These are phyloP conservation scores for Castanea mollissima DNA, from an alignment of 306 rosid species.

Conservation along the genomic window DNA sequence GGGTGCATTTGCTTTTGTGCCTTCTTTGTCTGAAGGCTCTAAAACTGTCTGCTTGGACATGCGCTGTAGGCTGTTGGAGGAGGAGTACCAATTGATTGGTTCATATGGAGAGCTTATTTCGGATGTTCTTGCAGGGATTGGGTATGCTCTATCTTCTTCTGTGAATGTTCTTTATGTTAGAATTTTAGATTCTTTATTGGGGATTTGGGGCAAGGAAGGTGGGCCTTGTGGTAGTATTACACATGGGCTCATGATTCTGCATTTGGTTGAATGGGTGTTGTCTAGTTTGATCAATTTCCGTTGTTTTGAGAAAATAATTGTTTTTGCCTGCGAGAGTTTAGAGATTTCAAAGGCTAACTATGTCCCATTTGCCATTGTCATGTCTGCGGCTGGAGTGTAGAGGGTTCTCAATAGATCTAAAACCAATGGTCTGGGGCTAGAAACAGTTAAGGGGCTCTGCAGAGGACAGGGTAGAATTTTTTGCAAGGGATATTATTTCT, in stretches of 20 bases:
- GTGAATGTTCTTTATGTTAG: conserved; percentile 38
- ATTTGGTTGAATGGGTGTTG: conserved; percentile 74
- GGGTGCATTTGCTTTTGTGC: conserved; percentile 59
- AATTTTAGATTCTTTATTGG: conserved; percentile 56
- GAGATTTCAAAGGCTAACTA: conserved; percentile 39
- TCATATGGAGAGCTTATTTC: conserved; percentile 45
- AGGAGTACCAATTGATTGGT: conserved; percentile 35
- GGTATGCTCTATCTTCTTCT: conserved; percentile 78
- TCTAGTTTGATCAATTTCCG: conserved; percentile 48
- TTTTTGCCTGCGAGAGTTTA: conserved; percentile 36
- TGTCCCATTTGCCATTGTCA: conserved; percentile 59
- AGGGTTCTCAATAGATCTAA: conserved; percentile 43
- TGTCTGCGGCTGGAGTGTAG: conserved; percentile 78
- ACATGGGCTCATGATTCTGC: conserved; percentile 70
- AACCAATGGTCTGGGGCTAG: conserved; percentile 36
- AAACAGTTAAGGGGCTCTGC: conserved; percentile 47
- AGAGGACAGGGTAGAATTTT: conserved; percentile 46
- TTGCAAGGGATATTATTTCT: conserved; percentile 45
- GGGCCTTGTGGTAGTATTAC: conserved; percentile 48
- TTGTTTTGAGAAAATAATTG: conserved; percentile 40
- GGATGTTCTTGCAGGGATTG: conserved; percentile 73
- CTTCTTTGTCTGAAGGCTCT: conserved; percentile 44
- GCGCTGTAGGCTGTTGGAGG: conserved; percentile 35
- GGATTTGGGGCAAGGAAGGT: conserved; percentile 56
- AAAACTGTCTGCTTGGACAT: conserved; percentile 55